phyloP scores from a whole-genome alignment of 139 green algal species.

The Picochlorum sp. region DNA sequence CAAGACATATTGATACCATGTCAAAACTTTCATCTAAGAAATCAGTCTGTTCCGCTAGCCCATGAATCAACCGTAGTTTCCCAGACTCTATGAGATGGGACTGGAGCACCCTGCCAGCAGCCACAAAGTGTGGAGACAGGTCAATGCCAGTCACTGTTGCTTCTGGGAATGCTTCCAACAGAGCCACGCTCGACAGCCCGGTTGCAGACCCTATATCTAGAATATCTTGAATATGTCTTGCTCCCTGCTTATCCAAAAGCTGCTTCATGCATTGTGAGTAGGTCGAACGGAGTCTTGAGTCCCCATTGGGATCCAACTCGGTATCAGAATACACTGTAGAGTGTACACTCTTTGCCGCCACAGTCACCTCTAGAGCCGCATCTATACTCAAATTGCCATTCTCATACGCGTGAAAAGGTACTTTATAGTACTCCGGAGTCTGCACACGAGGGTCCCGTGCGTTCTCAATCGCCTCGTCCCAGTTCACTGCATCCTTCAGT shows the following conservation, averaged over 20 bases:
- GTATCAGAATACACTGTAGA: slow-evolving; percentile 51
- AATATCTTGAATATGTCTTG: slow-evolving; percentile 5
- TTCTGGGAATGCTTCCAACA: slow-evolving; percentile 47
- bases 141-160: slow-evolving; percentile 59
- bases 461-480: slow-evolving; percentile 33
- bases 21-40: slow-evolving; percentile 41
- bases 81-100: slow-evolving; percentile 24
- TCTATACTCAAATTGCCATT: slow-evolving; percentile 60
- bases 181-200: slow-evolving; percentile 50
- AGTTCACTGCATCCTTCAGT: slow-evolving; percentile 44
- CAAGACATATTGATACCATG: slow-evolving; percentile 66
- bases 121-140: slow-evolving; percentile 64
- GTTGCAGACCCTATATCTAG: slow-evolving; percentile 63
- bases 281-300: slow-evolving; percentile 26
- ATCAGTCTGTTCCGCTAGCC: slow-evolving; percentile 46
- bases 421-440: slow-evolving; percentile 59
- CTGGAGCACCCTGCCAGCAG: slow-evolving; percentile 50
- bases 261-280: slow-evolving; percentile 37
- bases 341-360: slow-evolving; percentile 56
- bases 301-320: slow-evolving; percentile 44
- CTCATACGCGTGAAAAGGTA: slow-evolving; percentile 67
- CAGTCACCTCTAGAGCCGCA: slow-evolving; percentile 54
- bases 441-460: slow-evolving; percentile 30
- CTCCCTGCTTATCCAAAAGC: slow-evolving; percentile 32
- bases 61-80: slow-evolving; percentile 46